Base-by-base conservation (phyloP, 1,284 basidiomycete genomes). In the Marasmius sp. region DNA sequence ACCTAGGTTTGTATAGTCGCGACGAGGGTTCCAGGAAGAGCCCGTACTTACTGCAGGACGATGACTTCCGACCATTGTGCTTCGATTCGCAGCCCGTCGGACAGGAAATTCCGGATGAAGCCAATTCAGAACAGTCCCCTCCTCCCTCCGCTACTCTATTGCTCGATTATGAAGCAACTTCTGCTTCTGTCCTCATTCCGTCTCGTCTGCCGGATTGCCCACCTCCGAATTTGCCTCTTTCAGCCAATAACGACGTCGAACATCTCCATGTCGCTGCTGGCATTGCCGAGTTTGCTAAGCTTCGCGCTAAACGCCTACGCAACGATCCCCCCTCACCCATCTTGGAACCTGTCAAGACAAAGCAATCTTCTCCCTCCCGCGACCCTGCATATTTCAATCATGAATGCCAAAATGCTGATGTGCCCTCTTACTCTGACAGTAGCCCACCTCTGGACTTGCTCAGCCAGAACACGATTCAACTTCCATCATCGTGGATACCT, bases 381-480 rank as follows among this genome's bases (percentile, higher is more conserved):
- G 61, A 67, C 41, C 50, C 57, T 56, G 18, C 51, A 49, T 27
- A 61, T 54, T 33, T 41, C n/a, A 34, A 38, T 45, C 1, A 41
- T 18, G 47, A 20, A 43, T 58, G 52, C 60, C 47, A 56, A 45
- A 47, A 62, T 33, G 43, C 33, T 33, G 36, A 41, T 14, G 14
- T 49, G 12, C 22, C 55, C 16, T 48, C 65, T 51, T 34, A 51
- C 16, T 14, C 55, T 11, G 18, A 5, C 34, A 27, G 8, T 6
- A 27, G 22, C 10, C 27, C 49, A 33, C 83, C 85, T 38, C 66
- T 71, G 41, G 79, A 82, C 37, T 66, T 88, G 18, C 70, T 79
- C 54, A 82, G 87, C 67, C 64, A 68, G 39, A 77, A 78, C 60
- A 89, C 85, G 2, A 70, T 88, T 20, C 67, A 68, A 16, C 73